Evolutionary conservation across 768 basidiomycete genomes (phyloP).

Genomic region (Megacollybia marginata): DNA sequence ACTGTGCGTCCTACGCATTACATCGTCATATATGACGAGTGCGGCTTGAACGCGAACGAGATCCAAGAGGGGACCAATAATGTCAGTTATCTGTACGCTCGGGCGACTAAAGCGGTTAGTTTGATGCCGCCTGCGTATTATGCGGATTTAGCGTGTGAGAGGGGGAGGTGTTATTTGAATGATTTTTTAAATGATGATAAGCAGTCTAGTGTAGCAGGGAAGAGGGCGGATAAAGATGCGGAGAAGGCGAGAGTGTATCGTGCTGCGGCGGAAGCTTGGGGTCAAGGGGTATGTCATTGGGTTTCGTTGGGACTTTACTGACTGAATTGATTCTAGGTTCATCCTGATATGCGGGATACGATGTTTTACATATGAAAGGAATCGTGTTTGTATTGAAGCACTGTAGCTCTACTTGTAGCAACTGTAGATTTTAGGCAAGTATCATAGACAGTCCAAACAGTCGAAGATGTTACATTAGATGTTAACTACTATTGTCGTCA

Average conservation of each 20-base stretch:
- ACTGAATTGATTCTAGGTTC: slow-evolving; percentile 30
- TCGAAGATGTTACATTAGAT: no score
- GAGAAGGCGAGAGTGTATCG: slow-evolving; percentile 25
- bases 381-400: no score
- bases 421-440: no score
- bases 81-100: slow-evolving; percentile 67
- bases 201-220: slow-evolving; percentile 18
- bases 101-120: slow-evolving; percentile 81
- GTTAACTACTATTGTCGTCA: slow-evolving; percentile 26
- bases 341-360: slow-evolving; percentile 46
- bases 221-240: slow-evolving; percentile 19
- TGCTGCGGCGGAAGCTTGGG: slow-evolving; percentile 44
- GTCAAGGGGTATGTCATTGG: slow-evolving; percentile 35
- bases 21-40: slow-evolving; percentile 75
- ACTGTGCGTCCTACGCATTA: slow-evolving; percentile 71
- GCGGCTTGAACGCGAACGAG: slow-evolving; percentile 55
- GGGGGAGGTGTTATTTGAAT: slow-evolving; percentile 71
- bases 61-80: slow-evolving; percentile 69
- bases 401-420: no score
- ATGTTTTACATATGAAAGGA: slow-evolving; percentile 66
- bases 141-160: slow-evolving; percentile 76
- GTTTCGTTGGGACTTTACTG: not conserved
- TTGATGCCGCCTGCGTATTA: slow-evolving; percentile 77
- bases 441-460: no score
- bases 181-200: slow-evolving; percentile 57